phyloP scores from a whole-genome alignment of 1,284 basidiomycete genomes.

The Cryptococcus sp. region DNA sequence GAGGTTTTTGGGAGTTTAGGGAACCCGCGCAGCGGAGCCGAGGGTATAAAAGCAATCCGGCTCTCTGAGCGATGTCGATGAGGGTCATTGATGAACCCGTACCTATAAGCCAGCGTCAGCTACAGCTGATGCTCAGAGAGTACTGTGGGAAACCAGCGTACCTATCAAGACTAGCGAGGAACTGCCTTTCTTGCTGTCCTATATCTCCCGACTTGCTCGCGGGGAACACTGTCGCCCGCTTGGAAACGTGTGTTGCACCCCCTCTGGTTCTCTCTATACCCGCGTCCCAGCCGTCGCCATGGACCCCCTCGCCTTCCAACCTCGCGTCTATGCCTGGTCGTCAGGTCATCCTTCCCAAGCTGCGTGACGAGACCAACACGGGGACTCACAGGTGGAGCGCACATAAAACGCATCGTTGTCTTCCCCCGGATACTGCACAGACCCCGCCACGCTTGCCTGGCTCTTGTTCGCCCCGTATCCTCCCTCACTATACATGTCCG shows the following conservation, averaged over 20 bases:
- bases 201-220: constrained; percentile 48
- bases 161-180: constrained; percentile 74
- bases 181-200: constrained; percentile 58
- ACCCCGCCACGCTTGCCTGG: constrained; percentile 25
- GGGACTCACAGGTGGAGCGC: constrained; percentile 63
- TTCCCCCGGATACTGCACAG: constrained; percentile 55
- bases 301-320: constrained; percentile 76
- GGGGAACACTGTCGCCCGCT: constrained; percentile 55
- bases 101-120: constrained; percentile 55
- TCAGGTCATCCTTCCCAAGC: not conserved
- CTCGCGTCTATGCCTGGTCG: constrained; percentile 59
- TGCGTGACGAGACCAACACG: not conserved
- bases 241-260: constrained; percentile 52
- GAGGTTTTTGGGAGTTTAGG: constrained; percentile 56
- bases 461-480: constrained; percentile 14
- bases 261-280: constrained; percentile 89
- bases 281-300: constrained; percentile 86
- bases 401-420: constrained; percentile 82
- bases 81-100: constrained; percentile 74
- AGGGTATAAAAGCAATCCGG: constrained; percentile 65
- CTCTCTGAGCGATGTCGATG: constrained; percentile 61
- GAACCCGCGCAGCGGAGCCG: constrained; percentile 61
- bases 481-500: not conserved
- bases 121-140: constrained; percentile 5
- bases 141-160: constrained; percentile 48